phyloP scores from a whole-genome alignment of 192 early-diverging fungal species.

The Backusella parvicylindrica region DNA sequence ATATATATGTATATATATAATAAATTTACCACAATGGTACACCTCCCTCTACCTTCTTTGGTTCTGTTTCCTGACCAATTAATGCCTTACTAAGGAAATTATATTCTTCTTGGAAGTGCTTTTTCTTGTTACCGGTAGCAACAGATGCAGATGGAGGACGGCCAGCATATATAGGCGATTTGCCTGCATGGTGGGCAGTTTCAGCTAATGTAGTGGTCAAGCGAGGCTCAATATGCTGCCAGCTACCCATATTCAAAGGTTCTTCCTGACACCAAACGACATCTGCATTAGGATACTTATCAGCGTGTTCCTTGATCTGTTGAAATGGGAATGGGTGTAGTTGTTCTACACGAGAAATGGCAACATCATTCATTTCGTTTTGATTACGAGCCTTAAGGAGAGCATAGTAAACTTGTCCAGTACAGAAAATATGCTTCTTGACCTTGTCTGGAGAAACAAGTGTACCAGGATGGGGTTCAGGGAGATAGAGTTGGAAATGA shows the following conservation, averaged over 20 bases:
- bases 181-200: constrained; percentile 63
- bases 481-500: constrained; percentile 87
- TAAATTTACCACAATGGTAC: constrained; percentile 59
- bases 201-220: constrained; percentile 75
- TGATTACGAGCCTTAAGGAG: constrained; percentile 80
- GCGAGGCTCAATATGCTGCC: constrained; percentile 83
- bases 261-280: constrained; percentile 96
- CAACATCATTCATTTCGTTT: constrained; percentile 85
- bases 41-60: constrained; percentile 61
- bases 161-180: constrained; percentile 54
- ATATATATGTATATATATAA: not conserved
- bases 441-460: constrained; percentile 80
- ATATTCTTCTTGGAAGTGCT: constrained; percentile 82
- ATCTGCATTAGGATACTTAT: constrained; percentile 89
- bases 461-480: constrained; percentile 75
- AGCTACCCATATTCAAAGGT: constrained; percentile 89
- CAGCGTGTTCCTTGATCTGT: constrained; percentile 74
- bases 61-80: constrained; percentile 63
- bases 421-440: constrained; percentile 91
- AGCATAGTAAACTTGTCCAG: constrained; percentile 96
- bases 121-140: constrained; percentile 93
- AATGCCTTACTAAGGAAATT: constrained; percentile 66
- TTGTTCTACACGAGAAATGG: constrained; percentile 93
- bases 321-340: constrained; percentile 96
- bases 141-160: constrained; percentile 84